Conservation (phyloP, 2,329 filamentous ascomycete species). For the Ophiosphaerella herpotricha region DNA sequence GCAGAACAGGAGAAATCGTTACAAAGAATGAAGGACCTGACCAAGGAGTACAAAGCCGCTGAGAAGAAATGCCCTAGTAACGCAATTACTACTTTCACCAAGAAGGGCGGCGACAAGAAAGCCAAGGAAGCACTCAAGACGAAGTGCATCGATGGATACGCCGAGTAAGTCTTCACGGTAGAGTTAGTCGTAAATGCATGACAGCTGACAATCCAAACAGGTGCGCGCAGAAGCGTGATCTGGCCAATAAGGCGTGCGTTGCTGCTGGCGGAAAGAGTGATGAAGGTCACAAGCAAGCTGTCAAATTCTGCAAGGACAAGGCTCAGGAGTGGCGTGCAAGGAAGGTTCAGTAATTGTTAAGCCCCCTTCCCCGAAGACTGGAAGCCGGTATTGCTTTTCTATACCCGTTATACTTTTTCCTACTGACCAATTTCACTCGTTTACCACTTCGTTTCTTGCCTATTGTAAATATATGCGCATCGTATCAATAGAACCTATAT, state of each 20-base stretch:
- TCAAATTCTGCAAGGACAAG: background rate
- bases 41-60: background rate
- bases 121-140: background rate
- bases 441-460: background rate
- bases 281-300: background rate
- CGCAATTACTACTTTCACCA: background rate
- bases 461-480: background rate
- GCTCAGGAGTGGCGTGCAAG: background rate
- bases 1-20: background rate
- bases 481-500: background rate
- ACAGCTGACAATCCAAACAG: background rate
- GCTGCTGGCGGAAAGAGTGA: background rate
- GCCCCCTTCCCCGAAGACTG: background rate
- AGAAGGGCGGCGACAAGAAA: background rate
- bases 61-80: background rate
- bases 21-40: background rate
- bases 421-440: background rate
- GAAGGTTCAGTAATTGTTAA: background rate
- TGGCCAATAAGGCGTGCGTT: background rate
- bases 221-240: background rate
- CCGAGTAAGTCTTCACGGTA: background rate
- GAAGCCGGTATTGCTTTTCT: background rate
- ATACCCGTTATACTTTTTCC: background rate
- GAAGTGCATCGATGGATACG: background rate
- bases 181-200: background rate